phyloP scores from a whole-genome alignment of 169 alveolate genomes.

The Eimeria maxima region DNA sequence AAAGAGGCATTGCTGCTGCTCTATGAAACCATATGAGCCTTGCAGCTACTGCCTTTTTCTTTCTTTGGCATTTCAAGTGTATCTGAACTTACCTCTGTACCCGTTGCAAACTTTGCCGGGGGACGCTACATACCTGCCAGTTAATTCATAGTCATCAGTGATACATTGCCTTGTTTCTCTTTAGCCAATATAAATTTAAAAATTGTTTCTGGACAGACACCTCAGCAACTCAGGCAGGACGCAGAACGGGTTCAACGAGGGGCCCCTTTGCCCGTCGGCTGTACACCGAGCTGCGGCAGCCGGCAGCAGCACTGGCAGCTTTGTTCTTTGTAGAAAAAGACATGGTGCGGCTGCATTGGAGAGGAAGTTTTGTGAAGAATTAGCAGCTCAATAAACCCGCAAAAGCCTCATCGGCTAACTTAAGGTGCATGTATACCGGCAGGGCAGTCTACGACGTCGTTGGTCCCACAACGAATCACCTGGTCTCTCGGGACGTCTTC shows the following conservation, averaged over 20 bases:
- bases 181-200: background rate
- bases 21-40: too few species aligned
- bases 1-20: too few species aligned
- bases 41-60: background rate
- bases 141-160: background rate
- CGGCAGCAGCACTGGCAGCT: background rate
- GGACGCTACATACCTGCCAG: background rate
- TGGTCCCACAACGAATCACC: background rate
- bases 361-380: background rate
- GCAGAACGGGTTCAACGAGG: background rate
- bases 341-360: background rate
- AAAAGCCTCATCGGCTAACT: background rate
- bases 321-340: background rate
- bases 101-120: background rate
- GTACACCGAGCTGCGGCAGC: background rate
- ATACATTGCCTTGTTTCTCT: too few species aligned
- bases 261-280: conserved; percentile 7
- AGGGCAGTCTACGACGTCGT: background rate
- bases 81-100: background rate
- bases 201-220: background rate
- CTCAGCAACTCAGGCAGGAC: background rate
- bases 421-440: conserved; percentile 15
- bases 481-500: conserved; percentile 11
- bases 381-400: conserved; percentile 1
- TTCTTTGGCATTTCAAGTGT: background rate